phyloP scores from a whole-genome alignment of 2,329 filamentous ascomycete genomes.

The Metarhizium album region DNA sequence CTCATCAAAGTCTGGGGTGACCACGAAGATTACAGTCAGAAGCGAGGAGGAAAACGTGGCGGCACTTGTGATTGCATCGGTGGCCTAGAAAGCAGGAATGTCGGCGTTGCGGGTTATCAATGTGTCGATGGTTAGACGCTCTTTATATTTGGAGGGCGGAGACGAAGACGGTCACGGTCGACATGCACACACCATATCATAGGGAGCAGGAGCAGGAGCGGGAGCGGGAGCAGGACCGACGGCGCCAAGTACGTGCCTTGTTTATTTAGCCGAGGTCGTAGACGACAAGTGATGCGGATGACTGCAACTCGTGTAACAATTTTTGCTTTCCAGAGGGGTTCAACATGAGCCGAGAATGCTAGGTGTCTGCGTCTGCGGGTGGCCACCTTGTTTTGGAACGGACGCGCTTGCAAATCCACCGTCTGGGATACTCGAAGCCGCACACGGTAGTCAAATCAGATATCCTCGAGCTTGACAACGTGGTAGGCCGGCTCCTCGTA shows the following conservation, averaged over 20 bases:
- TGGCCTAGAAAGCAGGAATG: constrained; percentile 48
- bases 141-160: not conserved
- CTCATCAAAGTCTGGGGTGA: constrained; percentile 84
- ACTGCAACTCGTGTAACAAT: no score
- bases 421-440: no score
- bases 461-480: not conserved
- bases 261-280: not conserved
- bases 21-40: constrained; percentile 86
- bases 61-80: constrained; percentile 69
- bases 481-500: not conserved
- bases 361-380: no score
- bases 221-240: no score
- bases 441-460: not conserved
- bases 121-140: constrained; percentile 21
- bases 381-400: no score
- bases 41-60: constrained; percentile 91
- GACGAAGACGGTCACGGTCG: not conserved
- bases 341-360: not conserved
- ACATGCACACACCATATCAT: not conserved
- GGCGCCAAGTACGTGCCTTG: not conserved
- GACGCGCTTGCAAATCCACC: no score
- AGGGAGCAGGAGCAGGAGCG: not conserved
- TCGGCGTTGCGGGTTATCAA: constrained; percentile 27
- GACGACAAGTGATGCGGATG: constrained; percentile 1
- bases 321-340: no score